Conservation (phyloP, 2,329 filamentous ascomycete genomes). For the Paraphoma chrysanthemicola region DNA sequence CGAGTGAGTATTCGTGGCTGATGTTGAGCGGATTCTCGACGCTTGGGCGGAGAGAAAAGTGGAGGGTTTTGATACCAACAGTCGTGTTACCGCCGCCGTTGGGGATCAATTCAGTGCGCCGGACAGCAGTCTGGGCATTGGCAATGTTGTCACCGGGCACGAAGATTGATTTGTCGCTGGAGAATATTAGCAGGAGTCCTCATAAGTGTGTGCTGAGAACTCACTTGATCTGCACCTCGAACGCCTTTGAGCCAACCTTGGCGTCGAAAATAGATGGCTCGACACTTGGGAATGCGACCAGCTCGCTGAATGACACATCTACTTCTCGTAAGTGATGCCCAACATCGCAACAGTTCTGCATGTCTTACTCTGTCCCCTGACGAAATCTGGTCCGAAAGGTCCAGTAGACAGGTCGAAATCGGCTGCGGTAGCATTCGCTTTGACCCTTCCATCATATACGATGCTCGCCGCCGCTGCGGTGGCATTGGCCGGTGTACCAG, state of each 20-base stretch:
- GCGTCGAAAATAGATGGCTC: conserved; percentile 7
- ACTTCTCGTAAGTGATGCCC: not conserved
- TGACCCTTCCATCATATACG: conserved; percentile 19
- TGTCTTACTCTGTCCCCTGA: conserved; percentile 15
- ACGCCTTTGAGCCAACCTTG: conserved; percentile 8
- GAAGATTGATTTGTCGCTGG: conserved; percentile 22
- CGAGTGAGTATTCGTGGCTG: conserved; percentile 22
- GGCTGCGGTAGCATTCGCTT: conserved; percentile 3
- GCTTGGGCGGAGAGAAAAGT: conserved; percentile 21
- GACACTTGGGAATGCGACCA: conserved; percentile 8
- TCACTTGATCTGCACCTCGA: conserved; percentile 22
- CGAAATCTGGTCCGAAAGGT: conserved; percentile 14
- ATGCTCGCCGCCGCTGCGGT: conserved; percentile 1
- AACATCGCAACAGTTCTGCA: too few species aligned
- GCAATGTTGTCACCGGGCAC: conserved; percentile 7
- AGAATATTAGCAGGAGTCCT: not conserved
- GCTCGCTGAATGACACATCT: conserved; percentile 17
- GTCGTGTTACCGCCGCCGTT: conserved; percentile 1
- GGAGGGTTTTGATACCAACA: conserved; percentile 21
- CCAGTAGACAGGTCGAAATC: conserved; percentile 15
- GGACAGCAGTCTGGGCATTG: conserved; percentile 19
- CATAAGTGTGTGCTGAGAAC: too few species aligned
- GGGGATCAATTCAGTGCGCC: conserved; percentile 18
- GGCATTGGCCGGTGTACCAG: not conserved
- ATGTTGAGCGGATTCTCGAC: conserved; percentile 14